Percentiles rank a stretch among this genome's conserved stretches.
Evolutionary conservation across 257 asterid species (phyloP).

Genomic region (Solanum sitiens): DNA sequence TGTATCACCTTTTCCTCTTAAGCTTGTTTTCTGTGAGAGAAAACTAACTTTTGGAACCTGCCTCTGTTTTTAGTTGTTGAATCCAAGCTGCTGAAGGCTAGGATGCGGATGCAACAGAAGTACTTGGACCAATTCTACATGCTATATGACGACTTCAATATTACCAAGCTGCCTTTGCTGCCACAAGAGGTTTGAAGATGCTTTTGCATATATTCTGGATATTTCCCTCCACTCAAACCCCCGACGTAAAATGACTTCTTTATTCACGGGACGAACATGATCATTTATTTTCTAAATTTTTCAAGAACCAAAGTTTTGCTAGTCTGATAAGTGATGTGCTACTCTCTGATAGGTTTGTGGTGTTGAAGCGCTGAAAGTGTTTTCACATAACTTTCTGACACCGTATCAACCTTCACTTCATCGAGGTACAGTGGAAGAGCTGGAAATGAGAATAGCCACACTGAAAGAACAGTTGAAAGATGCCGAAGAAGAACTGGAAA

Average conservation of each 20-base stretch:
- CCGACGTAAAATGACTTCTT: not conserved
- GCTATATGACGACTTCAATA: conserved; percentile 83
- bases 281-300: not conserved
- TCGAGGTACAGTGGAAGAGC: conserved; percentile 58
- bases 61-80: conserved; percentile 39
- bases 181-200: conserved; percentile 71
- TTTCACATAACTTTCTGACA: conserved; percentile 47
- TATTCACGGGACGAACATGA: not conserved
- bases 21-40: not conserved
- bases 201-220: not conserved
- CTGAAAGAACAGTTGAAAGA: conserved; percentile 49
- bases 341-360: conserved; percentile 60
- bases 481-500: conserved; percentile 73
- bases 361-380: conserved; percentile 58
- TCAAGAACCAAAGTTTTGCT: not conserved
- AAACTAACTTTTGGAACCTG: not conserved
- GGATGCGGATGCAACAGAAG: conserved; percentile 90
- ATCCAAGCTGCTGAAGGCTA: conserved; percentile 84
- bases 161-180: conserved; percentile 86
- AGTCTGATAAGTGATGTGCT: not conserved
- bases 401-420: conserved; percentile 56
- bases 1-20: not conserved
- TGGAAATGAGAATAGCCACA: conserved; percentile 48
- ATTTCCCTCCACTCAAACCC: not conserved
- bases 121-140: conserved; percentile 90